A percentile compares a stretch with the other conserved stretches of the same genome.
Conservation (phyloP, 1,284 basidiomycete genomes). For the Neotropicomus parvogracilis region DNA sequence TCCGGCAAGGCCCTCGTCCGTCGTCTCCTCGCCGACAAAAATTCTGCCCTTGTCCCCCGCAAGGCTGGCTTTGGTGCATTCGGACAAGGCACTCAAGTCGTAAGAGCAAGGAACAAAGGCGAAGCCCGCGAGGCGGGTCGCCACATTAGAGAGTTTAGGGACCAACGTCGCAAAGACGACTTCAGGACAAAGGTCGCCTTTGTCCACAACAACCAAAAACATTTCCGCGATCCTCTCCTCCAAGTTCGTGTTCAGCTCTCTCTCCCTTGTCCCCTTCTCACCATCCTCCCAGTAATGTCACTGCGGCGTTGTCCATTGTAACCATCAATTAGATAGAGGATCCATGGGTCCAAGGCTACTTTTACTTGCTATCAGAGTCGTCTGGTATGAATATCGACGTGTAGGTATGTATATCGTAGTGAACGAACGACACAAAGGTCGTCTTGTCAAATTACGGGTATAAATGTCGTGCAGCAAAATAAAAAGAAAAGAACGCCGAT, state of each 20-base stretch:
- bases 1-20: constrained; percentile 73
- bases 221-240: constrained; percentile 61
- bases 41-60: constrained; percentile 77
- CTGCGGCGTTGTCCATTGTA: constrained; percentile 5
- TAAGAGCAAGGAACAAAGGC: constrained; percentile 90
- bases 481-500: constrained; percentile 12
- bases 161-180: constrained; percentile 73
- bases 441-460: constrained; percentile 36
- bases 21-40: constrained; percentile 73
- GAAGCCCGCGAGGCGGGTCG: constrained; percentile 92
- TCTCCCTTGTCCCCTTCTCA: constrained; percentile 4
- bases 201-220: constrained; percentile 86
- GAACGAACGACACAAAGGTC: constrained; percentile 33
- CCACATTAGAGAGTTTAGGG: constrained; percentile 83
- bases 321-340: constrained; percentile 2
- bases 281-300: constrained; percentile 15
- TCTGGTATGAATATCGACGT: constrained; percentile 13
- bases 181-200: constrained; percentile 83
- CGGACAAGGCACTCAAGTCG: constrained; percentile 74
- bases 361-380: constrained; percentile 17
- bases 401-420: constrained; percentile 24
- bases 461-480: constrained; percentile 29
- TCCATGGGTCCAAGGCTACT: constrained; percentile 13
- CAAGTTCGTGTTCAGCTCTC: constrained; percentile 35
- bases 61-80: constrained; percentile 84